Evolutionary conservation across 768 basidiomycete genomes (phyloP).

Genomic region (Lyophyllum shimeji): DNA sequence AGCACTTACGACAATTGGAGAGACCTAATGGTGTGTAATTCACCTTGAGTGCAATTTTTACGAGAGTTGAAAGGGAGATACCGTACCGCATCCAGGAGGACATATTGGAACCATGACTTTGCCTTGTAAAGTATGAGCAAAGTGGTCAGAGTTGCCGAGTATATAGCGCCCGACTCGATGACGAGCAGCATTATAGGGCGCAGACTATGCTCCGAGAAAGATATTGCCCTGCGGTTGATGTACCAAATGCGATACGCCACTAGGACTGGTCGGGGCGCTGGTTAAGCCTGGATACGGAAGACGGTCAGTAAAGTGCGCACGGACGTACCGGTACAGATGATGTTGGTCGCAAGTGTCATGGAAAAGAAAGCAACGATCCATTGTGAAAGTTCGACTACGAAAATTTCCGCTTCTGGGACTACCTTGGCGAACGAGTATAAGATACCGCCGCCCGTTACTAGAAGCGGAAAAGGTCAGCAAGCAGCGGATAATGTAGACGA

Average conservation of each 20-base stretch:
- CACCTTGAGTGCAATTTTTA: no score
- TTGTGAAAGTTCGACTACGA: conserved; percentile 28
- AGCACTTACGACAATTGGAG: conserved; percentile 9
- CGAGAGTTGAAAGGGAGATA: neutral
- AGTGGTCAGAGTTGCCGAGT: conserved; percentile 30
- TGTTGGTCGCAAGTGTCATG: conserved; percentile 34
- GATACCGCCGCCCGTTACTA: conserved; percentile 30
- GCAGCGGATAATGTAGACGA: neutral
- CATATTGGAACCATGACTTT: conserved; percentile 35
- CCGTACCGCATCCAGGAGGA: conserved; percentile 32
- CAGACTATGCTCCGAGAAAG: conserved; percentile 23
- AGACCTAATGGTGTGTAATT: neutral
- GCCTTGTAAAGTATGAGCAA: conserved; percentile 32
- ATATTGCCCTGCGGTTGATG: conserved; percentile 25
- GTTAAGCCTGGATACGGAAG: neutral
- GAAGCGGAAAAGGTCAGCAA: neutral
- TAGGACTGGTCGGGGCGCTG: conserved; percentile 18
- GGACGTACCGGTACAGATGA: conserved; percentile 31
- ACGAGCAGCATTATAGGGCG: conserved; percentile 33
- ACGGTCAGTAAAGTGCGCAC: neutral
- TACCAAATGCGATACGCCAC: conserved; percentile 34
- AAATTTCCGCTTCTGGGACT: conserved; percentile 27
- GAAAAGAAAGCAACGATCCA: conserved; percentile 42
- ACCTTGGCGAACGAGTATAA: conserved; percentile 30
- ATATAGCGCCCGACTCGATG: conserved; percentile 37